A percentile compares a stretch with the other conserved stretches of the same genome.
Evolutionary conservation across 2,329 filamentous ascomycete genomes (phyloP).

Genomic region (Penicillium sp.): DNA sequence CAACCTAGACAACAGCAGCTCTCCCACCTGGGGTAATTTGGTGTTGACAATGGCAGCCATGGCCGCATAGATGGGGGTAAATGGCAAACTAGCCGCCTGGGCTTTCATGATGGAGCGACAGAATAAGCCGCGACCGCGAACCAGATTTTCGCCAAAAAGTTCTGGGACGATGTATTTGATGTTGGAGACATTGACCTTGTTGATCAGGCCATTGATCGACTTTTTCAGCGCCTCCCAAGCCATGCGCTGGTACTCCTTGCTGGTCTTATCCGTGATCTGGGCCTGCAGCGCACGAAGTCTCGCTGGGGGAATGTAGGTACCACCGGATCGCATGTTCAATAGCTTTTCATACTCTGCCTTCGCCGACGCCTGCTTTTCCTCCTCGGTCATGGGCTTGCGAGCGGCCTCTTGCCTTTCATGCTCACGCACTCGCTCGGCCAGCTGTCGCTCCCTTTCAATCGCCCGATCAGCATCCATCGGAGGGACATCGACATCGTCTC

Average conservation of each 20-base stretch:
- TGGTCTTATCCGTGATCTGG: slow-evolving; percentile 94
- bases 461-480: slow-evolving; percentile 56
- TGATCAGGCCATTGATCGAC: slow-evolving; percentile 97
- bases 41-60: slow-evolving; percentile 98
- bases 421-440: slow-evolving; percentile 58
- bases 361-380: slow-evolving; percentile 83
- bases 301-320: slow-evolving; percentile 94
- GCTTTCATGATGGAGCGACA: slow-evolving; percentile 98
- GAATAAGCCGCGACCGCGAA: slow-evolving; percentile 89
- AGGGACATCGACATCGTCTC: slow-evolving; percentile 46
- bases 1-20: slow-evolving; percentile 82
- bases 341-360: slow-evolving; percentile 95
- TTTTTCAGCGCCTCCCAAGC: slow-evolving; percentile 99
- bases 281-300: slow-evolving; percentile 88
- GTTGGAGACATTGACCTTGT: slow-evolving; percentile 97
- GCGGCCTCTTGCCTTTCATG: slow-evolving; percentile 53
- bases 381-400: slow-evolving; percentile 66
- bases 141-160: slow-evolving; percentile 90
- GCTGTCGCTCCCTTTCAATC: slow-evolving; percentile 54
- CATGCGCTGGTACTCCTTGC: slow-evolving; percentile 98
- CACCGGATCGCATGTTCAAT: slow-evolving; percentile 88
- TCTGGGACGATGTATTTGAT: slow-evolving; percentile 98
- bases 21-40: slow-evolving; percentile 91
- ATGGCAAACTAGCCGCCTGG: slow-evolving; percentile 91
- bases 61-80: slow-evolving; percentile 93